Percentiles rank a stretch among this genome's conserved stretches.
phyloP scores from a whole-genome alignment of 2,329 filamentous ascomycete genomes.

The Tolypocladium sp. region DNA sequence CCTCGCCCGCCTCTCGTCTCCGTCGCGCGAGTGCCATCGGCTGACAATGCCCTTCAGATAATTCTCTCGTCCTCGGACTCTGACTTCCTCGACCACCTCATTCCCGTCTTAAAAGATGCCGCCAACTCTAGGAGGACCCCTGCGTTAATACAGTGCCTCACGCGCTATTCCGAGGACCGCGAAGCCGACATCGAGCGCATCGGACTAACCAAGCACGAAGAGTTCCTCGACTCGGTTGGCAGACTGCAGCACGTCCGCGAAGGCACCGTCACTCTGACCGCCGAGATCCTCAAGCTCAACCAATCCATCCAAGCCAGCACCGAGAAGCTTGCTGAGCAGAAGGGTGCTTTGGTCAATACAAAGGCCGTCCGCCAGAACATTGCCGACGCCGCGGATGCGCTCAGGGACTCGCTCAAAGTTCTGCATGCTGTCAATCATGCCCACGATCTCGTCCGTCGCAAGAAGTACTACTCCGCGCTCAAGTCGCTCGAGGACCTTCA shows the following conservation, averaged over 20 bases:
- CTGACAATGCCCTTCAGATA: constrained; percentile 48
- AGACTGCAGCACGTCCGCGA: constrained; percentile 88
- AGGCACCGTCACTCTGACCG: constrained; percentile 78
- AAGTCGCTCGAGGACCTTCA: constrained; percentile 92
- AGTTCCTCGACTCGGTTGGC: constrained; percentile 89
- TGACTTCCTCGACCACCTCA: constrained; percentile 92
- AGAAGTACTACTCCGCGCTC: constrained; percentile 91
- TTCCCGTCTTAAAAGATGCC: constrained; percentile 88
- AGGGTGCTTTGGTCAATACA: constrained; percentile 88
- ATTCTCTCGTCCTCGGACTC: constrained; percentile 84
- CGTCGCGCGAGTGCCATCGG: not conserved
- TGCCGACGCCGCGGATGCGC: constrained; percentile 77
- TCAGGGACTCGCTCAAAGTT: constrained; percentile 88
- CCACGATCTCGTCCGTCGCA: constrained; percentile 82
- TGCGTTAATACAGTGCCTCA: constrained; percentile 62
- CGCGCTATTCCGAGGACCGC: constrained; percentile 71
- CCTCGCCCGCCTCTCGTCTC: not conserved
- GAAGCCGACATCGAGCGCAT: constrained; percentile 90
- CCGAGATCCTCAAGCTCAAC: constrained; percentile 86
- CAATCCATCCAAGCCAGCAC: constrained; percentile 93
- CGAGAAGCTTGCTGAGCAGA: constrained; percentile 87
- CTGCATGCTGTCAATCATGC: constrained; percentile 88
- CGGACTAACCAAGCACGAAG: constrained; percentile 91
- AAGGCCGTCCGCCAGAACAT: constrained; percentile 91
- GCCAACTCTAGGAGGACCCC: constrained; percentile 63